Evolutionary conservation across 306 rosid genomes (phyloP).

Genomic region (Casuarina equisetifolia): DNA sequence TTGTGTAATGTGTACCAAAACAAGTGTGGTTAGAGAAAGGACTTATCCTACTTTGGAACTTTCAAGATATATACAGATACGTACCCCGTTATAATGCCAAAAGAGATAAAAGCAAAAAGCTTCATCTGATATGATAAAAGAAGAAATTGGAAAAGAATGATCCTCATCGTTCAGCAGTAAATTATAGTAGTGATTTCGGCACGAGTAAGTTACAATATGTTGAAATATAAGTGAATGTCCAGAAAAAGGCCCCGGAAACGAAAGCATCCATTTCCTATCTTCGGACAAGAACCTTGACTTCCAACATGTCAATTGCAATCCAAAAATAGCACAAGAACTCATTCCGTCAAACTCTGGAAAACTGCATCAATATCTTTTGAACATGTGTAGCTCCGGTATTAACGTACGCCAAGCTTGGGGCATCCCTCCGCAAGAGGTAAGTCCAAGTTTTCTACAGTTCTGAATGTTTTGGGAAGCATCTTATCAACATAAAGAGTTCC

Average conservation of each 20-base stretch:
- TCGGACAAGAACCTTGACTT: not conserved
- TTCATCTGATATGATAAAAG: not conserved
- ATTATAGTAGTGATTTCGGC: not conserved
- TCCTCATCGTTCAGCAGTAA: not conserved
- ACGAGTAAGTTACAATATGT: not conserved
- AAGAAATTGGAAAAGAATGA: not conserved
- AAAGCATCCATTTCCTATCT: not conserved
- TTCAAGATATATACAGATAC: not conserved
- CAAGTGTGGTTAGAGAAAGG: not conserved
- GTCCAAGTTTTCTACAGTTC: conserved; percentile 64
- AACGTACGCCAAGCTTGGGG: conserved; percentile 69
- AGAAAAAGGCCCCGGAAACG: not conserved
- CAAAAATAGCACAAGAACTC: not conserved
- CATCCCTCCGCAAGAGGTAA: conserved; percentile 83
- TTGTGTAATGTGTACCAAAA: not conserved
- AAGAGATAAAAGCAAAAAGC: not conserved
- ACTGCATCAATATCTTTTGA: not conserved
- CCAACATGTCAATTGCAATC: not conserved
- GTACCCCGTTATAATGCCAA: not conserved
- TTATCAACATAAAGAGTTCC: conserved; percentile 87
- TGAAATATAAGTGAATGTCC: not conserved
- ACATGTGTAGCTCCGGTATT: not conserved
- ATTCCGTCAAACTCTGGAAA: not conserved
- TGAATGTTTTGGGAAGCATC: conserved; percentile 82
- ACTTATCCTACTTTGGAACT: not conserved